Conservation (phyloP, 75 land plant genomes). For the Picea sitchensis region DNA sequence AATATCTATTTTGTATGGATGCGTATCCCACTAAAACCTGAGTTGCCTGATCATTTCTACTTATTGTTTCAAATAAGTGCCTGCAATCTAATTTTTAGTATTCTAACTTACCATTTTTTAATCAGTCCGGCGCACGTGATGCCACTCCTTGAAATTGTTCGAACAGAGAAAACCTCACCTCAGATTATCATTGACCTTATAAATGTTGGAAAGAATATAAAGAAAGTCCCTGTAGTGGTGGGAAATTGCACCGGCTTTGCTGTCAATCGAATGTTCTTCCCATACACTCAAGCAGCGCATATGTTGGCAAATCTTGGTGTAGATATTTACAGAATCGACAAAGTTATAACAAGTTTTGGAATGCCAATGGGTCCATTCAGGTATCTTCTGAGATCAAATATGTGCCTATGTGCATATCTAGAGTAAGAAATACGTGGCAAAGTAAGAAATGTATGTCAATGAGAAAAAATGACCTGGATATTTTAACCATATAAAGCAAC, state of each 20-base stretch:
- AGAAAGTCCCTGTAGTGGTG: constrained; percentile 95
- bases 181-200: constrained; percentile 90
- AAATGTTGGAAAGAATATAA: constrained; percentile 80
- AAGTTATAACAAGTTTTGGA: constrained; percentile 75
- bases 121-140: constrained; percentile 97
- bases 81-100: background rate
- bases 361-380: constrained; percentile 98
- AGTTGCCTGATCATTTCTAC: background rate
- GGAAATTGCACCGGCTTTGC: constrained; percentile 97
- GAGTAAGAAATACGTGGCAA: background rate
- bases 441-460: background rate
- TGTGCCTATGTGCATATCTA: background rate
- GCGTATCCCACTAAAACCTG: background rate
- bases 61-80: background rate
- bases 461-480: background rate
- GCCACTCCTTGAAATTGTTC: constrained; percentile 95
- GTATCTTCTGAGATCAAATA: constrained; percentile 27
- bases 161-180: constrained; percentile 81
- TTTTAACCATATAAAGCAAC: background rate
- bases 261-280: constrained; percentile 92
- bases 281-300: constrained; percentile 74
- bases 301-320: constrained; percentile 80
- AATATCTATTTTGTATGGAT: background rate
- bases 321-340: constrained; percentile 84
- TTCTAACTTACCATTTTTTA: background rate